Conservation (phyloP, 768 basidiomycete genomes). For the Macrolepiota dolichaula region DNA sequence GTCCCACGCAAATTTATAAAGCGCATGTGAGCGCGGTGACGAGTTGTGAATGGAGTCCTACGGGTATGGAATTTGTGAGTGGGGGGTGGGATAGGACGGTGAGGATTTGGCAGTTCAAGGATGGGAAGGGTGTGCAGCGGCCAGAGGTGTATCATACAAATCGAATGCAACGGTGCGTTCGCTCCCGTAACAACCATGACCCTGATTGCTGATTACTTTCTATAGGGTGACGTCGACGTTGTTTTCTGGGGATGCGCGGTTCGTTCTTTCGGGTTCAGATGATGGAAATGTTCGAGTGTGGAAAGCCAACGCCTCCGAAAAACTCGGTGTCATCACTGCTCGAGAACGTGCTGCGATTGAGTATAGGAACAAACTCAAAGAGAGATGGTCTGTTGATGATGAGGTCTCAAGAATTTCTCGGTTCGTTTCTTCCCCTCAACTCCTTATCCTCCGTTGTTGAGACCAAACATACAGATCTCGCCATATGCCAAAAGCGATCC, state of each 20-base stretch:
- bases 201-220: neutral
- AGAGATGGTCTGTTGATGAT: slow-evolving; percentile 67
- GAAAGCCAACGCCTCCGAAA: slow-evolving; percentile 92
- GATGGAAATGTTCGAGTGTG: slow-evolving; percentile 94
- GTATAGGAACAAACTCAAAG: no score
- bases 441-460: no score
- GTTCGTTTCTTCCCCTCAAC: no score
- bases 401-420: slow-evolving; percentile 80
- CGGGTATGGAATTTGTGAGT: slow-evolving; percentile 92
- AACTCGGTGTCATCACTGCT: slow-evolving; percentile 86
- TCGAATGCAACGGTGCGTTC: slow-evolving; percentile 87
- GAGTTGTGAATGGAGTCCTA: slow-evolving; percentile 97
- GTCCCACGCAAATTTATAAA: slow-evolving; percentile 93
- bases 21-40: slow-evolving; percentile 96
- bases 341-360: slow-evolving; percentile 86
- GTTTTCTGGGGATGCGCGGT: slow-evolving; percentile 89
- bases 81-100: slow-evolving; percentile 97
- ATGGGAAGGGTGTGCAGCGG: slow-evolving; percentile 32
- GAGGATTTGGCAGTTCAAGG: slow-evolving; percentile 64
- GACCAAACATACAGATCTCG: no score
- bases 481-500: no score
- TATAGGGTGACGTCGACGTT: slow-evolving; percentile 83
- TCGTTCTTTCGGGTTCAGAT: slow-evolving; percentile 87
- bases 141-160: slow-evolving; percentile 93
- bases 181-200: neutral